A percentile compares a stretch with the other conserved stretches of the same genome.
These are phyloP conservation scores for Pyronema domesticum DNA, from an alignment of 495 filamentous ascomycete genomes.

Conservation along the genomic window DNA sequence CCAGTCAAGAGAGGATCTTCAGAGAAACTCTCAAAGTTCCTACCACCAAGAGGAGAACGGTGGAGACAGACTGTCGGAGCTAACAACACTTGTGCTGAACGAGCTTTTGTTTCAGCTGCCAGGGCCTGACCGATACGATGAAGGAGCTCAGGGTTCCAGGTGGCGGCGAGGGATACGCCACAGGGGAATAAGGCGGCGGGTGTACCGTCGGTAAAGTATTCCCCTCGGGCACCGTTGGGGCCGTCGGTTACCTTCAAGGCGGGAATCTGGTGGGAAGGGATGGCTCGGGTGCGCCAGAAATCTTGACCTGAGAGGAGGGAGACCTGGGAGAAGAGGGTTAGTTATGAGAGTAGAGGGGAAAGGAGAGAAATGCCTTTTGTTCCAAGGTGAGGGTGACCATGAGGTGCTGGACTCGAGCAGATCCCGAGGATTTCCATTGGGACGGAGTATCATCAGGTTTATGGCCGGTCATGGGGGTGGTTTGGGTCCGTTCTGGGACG, in stretches of 20 bases:
- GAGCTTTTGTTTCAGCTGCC: conserved; percentile 50
- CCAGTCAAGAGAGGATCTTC: conserved; percentile 69
- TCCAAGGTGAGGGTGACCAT: conserved; percentile 31
- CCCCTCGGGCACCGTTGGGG: conserved; percentile 56
- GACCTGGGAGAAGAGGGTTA: conserved; percentile 29
- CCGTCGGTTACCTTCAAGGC: conserved; percentile 53
- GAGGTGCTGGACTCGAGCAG: conserved; percentile 27
- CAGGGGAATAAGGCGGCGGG: conserved; percentile 53
- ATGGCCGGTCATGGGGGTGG: background rate
- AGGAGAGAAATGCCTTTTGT: conserved; percentile 32
- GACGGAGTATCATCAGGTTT: conserved; percentile 29
- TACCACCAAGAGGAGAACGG: conserved; percentile 60
- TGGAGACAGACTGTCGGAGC: conserved; percentile 72
- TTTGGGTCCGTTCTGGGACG: background rate
- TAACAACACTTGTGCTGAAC: conserved; percentile 51
- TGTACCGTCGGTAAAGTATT: conserved; percentile 49
- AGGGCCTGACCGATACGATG: conserved; percentile 41
- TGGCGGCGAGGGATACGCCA: conserved; percentile 50
- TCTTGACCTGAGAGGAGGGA: conserved; percentile 47
- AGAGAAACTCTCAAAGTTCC: conserved; percentile 76
- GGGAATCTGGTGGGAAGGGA: conserved; percentile 51
- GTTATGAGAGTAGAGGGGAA: conserved; percentile 2
- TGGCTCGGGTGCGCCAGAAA: conserved; percentile 59
- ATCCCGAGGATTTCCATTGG: too few species aligned
- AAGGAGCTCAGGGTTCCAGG: conserved; percentile 49